Percentiles rank a stretch among this genome's conserved stretches.
phyloP scores from a whole-genome alignment of 106 monocot species.

The Apostasia ramifera region DNA sequence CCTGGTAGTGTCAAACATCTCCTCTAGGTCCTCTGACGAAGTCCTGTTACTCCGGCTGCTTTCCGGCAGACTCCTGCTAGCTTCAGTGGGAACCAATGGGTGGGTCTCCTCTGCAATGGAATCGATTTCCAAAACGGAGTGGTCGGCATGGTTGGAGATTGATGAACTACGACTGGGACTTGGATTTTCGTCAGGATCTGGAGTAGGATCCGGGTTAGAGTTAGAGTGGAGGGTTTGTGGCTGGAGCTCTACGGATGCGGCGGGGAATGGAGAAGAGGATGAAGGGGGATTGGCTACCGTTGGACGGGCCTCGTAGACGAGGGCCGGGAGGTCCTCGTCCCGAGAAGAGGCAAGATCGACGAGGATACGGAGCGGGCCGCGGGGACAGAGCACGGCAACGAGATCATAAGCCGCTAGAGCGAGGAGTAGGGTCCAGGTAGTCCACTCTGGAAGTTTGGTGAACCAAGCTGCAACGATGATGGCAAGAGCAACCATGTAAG shows the following conservation, averaged over 20 bases:
- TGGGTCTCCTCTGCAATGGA: conserved; percentile 29
- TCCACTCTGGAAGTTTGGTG: conserved; percentile 86
- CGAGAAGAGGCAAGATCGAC: conserved; percentile 73
- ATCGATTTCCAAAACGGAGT: conserved; percentile 33
- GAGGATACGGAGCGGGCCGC: conserved; percentile 73
- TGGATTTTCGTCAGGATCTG: not conserved
- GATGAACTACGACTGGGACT: not conserved
- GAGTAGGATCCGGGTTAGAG: not conserved
- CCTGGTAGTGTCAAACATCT: conserved; percentile 25
- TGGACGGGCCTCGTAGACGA: conserved; percentile 84
- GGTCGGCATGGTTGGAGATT: not conserved
- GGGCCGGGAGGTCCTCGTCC: conserved; percentile 85
- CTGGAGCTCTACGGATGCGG: conserved; percentile 36
- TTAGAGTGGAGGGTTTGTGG: conserved; percentile 3
- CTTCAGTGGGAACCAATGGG: conserved; percentile 24
- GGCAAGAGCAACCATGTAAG: conserved; percentile 71
- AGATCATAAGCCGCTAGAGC: conserved; percentile 80
- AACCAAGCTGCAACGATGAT: conserved; percentile 89
- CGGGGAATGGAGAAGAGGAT: conserved; percentile 3
- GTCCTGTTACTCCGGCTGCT: not conserved
- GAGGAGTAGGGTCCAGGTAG: conserved; percentile 75
- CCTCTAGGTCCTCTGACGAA: conserved; percentile 9
- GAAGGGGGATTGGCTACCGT: conserved; percentile 7
- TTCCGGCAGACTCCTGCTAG: not conserved
- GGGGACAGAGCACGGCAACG: conserved; percentile 76